Conservation (phyloP, 1,284 basidiomycete species). For the Pyrrhoderma lamaoense region DNA sequence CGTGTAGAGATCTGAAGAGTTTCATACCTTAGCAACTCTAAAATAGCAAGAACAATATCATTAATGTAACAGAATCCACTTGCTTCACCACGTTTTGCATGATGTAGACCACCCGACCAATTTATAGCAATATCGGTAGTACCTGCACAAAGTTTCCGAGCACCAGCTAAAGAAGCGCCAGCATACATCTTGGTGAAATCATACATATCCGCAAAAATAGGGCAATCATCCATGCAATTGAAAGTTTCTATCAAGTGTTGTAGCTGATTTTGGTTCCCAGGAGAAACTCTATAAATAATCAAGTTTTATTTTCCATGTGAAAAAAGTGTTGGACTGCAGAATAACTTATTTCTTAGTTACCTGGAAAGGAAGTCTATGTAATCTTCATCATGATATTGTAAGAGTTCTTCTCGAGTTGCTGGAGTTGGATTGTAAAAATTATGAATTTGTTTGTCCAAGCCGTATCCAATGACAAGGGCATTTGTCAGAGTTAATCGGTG, state of each 20-base stretch:
- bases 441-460: conserved; percentile 92
- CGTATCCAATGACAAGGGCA: conserved; percentile 92
- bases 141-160: conserved; percentile 77
- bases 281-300: conserved; percentile 62
- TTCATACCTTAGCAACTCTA: conserved; percentile 79
- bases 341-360: conserved; percentile 35
- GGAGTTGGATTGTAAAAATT: conserved; percentile 83
- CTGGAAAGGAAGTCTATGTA: conserved; percentile 92
- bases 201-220: conserved; percentile 88
- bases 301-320: conserved; percentile 1
- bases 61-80: conserved; percentile 97
- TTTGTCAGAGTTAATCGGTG: conserved; percentile 86
- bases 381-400: conserved; percentile 88
- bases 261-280: conserved; percentile 69
- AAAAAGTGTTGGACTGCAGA: not conserved
- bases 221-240: conserved; percentile 93
- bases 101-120: conserved; percentile 94
- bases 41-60: conserved; percentile 88
- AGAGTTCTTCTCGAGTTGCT: conserved; percentile 86
- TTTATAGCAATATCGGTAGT: conserved; percentile 95
- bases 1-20: conserved; percentile 7
- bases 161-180: conserved; percentile 86
- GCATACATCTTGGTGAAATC: conserved; percentile 91
- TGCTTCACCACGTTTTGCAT: conserved; percentile 93
- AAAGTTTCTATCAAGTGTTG: conserved; percentile 70